Evolutionary conservation across 352 stramenopile species (phyloP), one percentile per base, ranked within the genome.

Genomic region (Peronospora farinosa): DNA sequence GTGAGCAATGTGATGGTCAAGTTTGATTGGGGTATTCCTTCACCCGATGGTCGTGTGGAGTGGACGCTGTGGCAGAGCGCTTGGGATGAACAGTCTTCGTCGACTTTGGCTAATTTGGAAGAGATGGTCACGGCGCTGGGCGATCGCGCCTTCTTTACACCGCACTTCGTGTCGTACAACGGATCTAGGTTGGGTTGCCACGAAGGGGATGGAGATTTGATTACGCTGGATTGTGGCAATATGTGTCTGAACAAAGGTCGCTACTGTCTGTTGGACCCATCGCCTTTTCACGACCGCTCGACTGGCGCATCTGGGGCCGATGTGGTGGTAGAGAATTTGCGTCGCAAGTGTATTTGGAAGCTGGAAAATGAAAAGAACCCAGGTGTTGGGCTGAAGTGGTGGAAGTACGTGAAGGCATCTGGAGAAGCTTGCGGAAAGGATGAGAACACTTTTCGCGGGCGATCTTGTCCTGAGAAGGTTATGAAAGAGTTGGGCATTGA

Each of bases 201-300:
- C 52, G 73, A 81, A 23, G 54, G 84, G 25, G 54, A 85, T 21
- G 67, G 87, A 30, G 78, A 72, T 41, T 39, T 63, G 28, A 62
- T 50, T 13, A 55, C 74, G 30, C 76, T 96, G 47, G 75, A 84
- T 25, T 98, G 95, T 65, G 93, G 88, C 53, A 98, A 96, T 64
- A 90, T 98, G 60, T 99, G 96, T 65, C 91, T 97, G 16, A 99
- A 98, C 75, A 88, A 94, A 55, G 96, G 96, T 11, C 83, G 95
- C 41, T 99, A 99, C 69, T 99, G 96, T 69, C 76, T 96, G 21
- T 78, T 96, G 32, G 96, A 98, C 47, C 82, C 82, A 16, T 93
- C 82, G 15, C 95, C 96, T 30, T 97, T 98, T 69, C 92, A 98
- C 59, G 86, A 98, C 57, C 79, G 91, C 30, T 81, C 95, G 27